phyloP scores from a whole-genome alignment of 1,139 yeast species.

The Candida anutae region DNA sequence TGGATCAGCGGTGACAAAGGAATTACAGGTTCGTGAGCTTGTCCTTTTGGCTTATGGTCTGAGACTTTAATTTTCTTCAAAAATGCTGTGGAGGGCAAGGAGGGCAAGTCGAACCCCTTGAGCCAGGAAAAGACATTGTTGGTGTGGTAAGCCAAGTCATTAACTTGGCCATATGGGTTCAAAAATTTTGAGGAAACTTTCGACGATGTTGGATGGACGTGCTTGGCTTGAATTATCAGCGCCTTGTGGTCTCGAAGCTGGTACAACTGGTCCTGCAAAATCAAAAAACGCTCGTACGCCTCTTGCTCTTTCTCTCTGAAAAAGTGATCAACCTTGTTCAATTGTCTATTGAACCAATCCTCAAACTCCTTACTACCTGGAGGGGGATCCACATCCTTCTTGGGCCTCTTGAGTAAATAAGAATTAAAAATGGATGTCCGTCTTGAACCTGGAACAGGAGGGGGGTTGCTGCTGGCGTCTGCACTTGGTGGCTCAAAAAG shows the following conservation, averaged over 20 bases:
- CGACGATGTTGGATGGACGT: background rate
- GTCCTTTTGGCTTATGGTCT: slow-evolving; percentile 3
- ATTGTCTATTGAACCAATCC: slow-evolving; percentile 55
- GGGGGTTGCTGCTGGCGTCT: background rate
- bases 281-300: slow-evolving; percentile 49
- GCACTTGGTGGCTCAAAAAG: background rate
- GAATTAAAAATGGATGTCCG: slow-evolving; percentile 16
- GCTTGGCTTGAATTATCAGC: slow-evolving; percentile 6
- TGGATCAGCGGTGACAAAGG: background rate
- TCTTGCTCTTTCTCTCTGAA: slow-evolving; percentile 55
- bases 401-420: slow-evolving; percentile 9
- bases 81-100: slow-evolving; percentile 47
- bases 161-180: slow-evolving; percentile 16
- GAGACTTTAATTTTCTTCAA: slow-evolving; percentile 17
- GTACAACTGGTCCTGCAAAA: slow-evolving; percentile 61
- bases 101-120: slow-evolving; percentile 46
- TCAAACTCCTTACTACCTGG: slow-evolving; percentile 22
- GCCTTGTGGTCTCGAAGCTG: slow-evolving; percentile 51
- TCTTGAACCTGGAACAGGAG: slow-evolving; percentile 3
- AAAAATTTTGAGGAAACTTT: slow-evolving; percentile 3
- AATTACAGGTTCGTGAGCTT: slow-evolving; percentile 4
- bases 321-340: slow-evolving; percentile 52
- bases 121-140: slow-evolving; percentile 25
- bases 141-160: slow-evolving; percentile 26
- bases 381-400: slow-evolving; percentile 18